A percentile compares a stretch with the other conserved stretches of the same genome.
phyloP scores from a whole-genome alignment of 371 early-diverging fungal species.

The Circinella umbellata region DNA sequence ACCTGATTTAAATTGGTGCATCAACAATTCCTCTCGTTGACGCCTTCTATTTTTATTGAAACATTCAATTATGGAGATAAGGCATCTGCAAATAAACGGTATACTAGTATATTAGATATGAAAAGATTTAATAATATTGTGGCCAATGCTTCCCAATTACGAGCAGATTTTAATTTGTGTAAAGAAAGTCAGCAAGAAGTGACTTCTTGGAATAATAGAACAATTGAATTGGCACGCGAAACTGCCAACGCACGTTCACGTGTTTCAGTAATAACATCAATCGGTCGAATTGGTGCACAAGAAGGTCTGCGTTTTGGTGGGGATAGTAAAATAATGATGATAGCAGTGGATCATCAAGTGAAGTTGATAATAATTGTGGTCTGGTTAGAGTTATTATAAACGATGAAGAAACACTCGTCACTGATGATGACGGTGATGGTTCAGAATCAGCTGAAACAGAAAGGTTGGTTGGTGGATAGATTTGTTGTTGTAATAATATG shows the following conservation, averaged over 20 bases:
- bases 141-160: background rate
- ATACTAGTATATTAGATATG: background rate
- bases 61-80: background rate
- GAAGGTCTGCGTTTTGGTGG: background rate
- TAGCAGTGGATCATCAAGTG: no score
- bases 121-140: background rate
- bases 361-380: no score
- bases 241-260: background rate
- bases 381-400: no score
- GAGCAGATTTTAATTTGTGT: background rate
- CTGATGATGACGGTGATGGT: background rate
- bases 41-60: background rate
- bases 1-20: background rate
- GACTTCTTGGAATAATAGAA: background rate
- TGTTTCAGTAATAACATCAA: background rate
- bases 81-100: background rate
- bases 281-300: background rate
- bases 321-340: no score
- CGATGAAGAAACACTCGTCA: background rate
- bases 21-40: background rate
- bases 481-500: background rate
- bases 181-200: background rate
- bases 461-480: background rate
- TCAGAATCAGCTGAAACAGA: background rate
- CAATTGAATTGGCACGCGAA: background rate